These are phyloP conservation scores for Chaetomium olivaceum DNA, from an alignment of 2,329 filamentous ascomycete species.

Conservation along the genomic window DNA sequence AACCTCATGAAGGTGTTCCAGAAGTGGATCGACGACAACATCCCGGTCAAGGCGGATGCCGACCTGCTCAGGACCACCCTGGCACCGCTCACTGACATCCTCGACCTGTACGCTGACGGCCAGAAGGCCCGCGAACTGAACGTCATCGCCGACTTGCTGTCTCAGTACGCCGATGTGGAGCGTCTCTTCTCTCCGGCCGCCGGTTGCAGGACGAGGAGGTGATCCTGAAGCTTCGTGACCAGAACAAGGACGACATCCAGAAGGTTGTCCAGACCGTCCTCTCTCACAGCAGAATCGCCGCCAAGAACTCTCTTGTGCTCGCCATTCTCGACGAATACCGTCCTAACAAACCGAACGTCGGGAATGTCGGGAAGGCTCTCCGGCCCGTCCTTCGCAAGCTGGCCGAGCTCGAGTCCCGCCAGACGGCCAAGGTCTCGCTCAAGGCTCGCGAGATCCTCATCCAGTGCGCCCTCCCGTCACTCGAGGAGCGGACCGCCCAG, in stretches of 20 bases:
- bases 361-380: slow-evolving; percentile 86
- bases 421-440: slow-evolving; percentile 90
- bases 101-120: slow-evolving; percentile 80
- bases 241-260: slow-evolving; percentile 88
- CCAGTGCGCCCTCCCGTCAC: slow-evolving; percentile 90
- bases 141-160: slow-evolving; percentile 76
- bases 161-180: slow-evolving; percentile 82
- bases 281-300: slow-evolving; percentile 86
- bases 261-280: slow-evolving; percentile 87
- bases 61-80: slow-evolving; percentile 72
- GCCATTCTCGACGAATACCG: slow-evolving; percentile 93
- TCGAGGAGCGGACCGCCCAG: slow-evolving; percentile 91
- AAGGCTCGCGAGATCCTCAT: slow-evolving; percentile 98
- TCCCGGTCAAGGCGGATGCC: slow-evolving; percentile 66
- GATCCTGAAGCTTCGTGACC: slow-evolving; percentile 88
- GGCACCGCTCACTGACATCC: slow-evolving; percentile 72
- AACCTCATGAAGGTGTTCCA: slow-evolving; percentile 77
- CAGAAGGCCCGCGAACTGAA: slow-evolving; percentile 87
- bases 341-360: slow-evolving; percentile 87
- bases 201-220: slow-evolving; percentile 90
- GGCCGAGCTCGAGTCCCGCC: slow-evolving; percentile 83
- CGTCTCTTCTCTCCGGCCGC: slow-evolving; percentile 83
- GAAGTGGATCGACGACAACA: slow-evolving; percentile 86
- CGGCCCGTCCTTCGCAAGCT: slow-evolving; percentile 79
- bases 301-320: slow-evolving; percentile 91